Base-by-base conservation (phyloP, 441 rosid species). In the Theobroma grandiflorum region DNA sequence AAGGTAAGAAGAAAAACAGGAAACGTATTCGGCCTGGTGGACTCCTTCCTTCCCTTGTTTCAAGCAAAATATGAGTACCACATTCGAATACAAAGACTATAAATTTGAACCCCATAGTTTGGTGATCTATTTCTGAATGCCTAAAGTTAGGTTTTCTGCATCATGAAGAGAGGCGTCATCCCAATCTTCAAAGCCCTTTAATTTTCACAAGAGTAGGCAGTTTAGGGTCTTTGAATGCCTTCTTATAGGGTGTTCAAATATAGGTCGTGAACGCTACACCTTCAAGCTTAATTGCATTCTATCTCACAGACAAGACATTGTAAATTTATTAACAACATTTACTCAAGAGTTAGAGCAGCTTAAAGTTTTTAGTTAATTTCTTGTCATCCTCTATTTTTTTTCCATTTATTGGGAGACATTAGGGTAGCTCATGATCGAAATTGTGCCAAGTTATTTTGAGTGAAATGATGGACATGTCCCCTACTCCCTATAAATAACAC, bases 151-250 rank as follows among this genome's bases (percentile, higher is more conserved):
- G 59, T 49, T 49, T 22, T 50, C 38, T 47, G 35, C 58, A 50
- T 20, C 53, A 65, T 18, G 68, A 42, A 37, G 15, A 35, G 22
- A 16, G 47, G 18, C 70, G 26, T 15, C 63, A 58, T 22, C 63
- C 63, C 63, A 12, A 4, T 58, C 33, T 22, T 58, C 35, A 9
- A 66, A 67, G 4, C 72, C 72, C 72, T 20, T 67, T 10, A 43
- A 67, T 20, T 67, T 9, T 9, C 18, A 58, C 15, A 8, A 65
- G 35, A 43, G 33, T 42, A 67, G 50, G 50, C 33, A 43, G 61
- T 50, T 50, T 50, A 71, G 45, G 75, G 62, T 52, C 59, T 33
- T 70, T 50, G 43, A 50, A 71, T 40, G 59, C 52, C 7, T 8
- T 10, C 11, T 59, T 16, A 16, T 52, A 31, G 3, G 10, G 22